Percentiles rank a stretch among this genome's conserved stretches.
phyloP scores from a whole-genome alignment of 2,329 filamentous ascomycete genomes.

The Chaetomiaceae sp. region DNA sequence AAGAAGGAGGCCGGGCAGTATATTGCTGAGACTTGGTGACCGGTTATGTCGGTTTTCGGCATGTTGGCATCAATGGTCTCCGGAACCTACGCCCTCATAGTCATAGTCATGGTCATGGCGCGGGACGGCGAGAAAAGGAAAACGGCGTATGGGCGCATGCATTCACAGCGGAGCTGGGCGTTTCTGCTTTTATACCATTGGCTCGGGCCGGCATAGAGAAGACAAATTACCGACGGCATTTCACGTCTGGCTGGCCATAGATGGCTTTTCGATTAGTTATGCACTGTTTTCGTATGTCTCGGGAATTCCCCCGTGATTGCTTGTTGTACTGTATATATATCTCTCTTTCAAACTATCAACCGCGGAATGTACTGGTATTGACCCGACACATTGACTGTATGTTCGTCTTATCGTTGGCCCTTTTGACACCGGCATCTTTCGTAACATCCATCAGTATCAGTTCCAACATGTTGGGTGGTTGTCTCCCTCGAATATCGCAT shows the following conservation, averaged over 20 bases:
- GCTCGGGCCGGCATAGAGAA: conserved; percentile 15
- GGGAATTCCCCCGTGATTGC: too few relatives aligned
- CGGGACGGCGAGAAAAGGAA: conserved; percentile 2
- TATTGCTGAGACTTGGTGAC: conserved; percentile 75
- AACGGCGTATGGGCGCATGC: conserved; percentile 13
- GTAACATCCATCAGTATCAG: too few relatives aligned
- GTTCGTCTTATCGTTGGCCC: too few relatives aligned
- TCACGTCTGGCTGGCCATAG: not conserved
- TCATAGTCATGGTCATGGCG: not conserved
- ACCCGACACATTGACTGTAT: too few relatives aligned
- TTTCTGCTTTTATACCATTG: conserved; percentile 13
- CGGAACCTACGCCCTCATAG: not conserved
- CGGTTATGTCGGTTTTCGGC: not conserved
- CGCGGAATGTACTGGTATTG: too few relatives aligned
- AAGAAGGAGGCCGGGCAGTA: conserved; percentile 95
- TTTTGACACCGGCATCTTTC: too few relatives aligned
- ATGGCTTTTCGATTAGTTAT: too few relatives aligned
- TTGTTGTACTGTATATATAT: too few relatives aligned
- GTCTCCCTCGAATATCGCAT: too few relatives aligned
- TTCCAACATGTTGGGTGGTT: too few relatives aligned
- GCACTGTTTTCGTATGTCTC: too few relatives aligned
- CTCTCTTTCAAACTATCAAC: too few relatives aligned
- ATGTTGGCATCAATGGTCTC: not conserved
- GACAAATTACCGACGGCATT: conserved; percentile 1
- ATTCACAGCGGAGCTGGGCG: conserved; percentile 4